Base-by-base conservation (phyloP, 1,284 basidiomycete species). In the Phaffia rhodozyma region DNA sequence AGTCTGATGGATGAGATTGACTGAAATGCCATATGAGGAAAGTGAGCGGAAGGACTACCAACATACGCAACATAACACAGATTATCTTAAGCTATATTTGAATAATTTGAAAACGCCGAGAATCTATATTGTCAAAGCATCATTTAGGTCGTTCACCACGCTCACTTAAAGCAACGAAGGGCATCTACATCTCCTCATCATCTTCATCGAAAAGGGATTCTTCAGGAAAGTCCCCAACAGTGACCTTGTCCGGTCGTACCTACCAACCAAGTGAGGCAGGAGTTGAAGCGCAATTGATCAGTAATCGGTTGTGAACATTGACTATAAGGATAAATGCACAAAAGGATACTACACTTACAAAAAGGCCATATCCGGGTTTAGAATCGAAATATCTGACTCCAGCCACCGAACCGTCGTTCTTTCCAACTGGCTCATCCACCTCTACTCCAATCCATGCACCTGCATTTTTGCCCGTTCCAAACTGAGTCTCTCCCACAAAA, bases 381-480 rank as follows among this genome's bases (percentile, higher is more conserved):
- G 89, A 91, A 1, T 81, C 79, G 72, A 97, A 98, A 75, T 97
- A 97, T 21, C 81, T 79, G 69, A 85, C 83, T 0, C 89, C 91
- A 69, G 1, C 97, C 87, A 0, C 91, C 94, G 68, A 85, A 69
- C 94, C 94, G 74, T 97, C 88, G 68, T 94, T 93, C 77, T 93
- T 97, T 16, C 94, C 93, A 16, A 91, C 81, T 1, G 96, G 94
- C 72, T 97, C 96, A 72, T 98, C 96, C 70, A 94, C 90, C 75
- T 96, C 89, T 7, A 98, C 80, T 0, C 94, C 96, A 2, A 97
- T 82, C 94, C 94, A 97, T 0, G 83, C 72, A 0, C 86, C 86
- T 20, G 72, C 73, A 32, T 72, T 73, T 58, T 63, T 47, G 23
- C 72, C 75, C 3, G 80, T 83, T 43, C 84, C 84, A 71, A 97